Conservation (phyloP, 495 filamentous ascomycete genomes). For the Hyaloscypha bicolor region DNA sequence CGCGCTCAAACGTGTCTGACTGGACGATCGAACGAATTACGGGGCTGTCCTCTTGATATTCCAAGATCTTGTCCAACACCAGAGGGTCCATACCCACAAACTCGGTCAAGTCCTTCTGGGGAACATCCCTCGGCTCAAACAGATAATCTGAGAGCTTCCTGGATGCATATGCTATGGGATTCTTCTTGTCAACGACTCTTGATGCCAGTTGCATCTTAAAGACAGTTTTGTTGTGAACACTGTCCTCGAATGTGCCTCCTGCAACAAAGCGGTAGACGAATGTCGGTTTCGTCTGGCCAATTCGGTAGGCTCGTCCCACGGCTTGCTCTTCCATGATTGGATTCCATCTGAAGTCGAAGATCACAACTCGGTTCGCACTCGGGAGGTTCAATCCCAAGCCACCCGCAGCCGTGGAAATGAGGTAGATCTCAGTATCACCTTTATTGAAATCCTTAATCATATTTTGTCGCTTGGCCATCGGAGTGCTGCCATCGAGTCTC, state of each 20-base stretch:
- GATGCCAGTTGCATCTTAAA: constrained; percentile 81
- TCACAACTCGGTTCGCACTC: constrained; percentile 84
- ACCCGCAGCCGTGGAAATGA: constrained; percentile 84
- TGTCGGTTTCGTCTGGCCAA: constrained; percentile 82
- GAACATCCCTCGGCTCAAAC: constrained; percentile 53
- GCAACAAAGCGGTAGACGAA: constrained; percentile 85
- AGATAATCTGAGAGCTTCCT: constrained; percentile 57
- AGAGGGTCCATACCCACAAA: constrained; percentile 63
- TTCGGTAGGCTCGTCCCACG: constrained; percentile 81
- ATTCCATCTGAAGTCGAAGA: constrained; percentile 84
- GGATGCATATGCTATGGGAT: constrained; percentile 58
- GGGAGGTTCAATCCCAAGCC: constrained; percentile 81
- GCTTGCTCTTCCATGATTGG: constrained; percentile 86
- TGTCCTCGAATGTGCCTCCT: constrained; percentile 79
- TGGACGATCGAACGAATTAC: constrained; percentile 56
- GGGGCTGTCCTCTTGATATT: constrained; percentile 25
- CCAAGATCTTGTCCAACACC: constrained; percentile 71
- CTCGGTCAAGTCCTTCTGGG: constrained; percentile 51
- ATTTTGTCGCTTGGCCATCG: constrained; percentile 55
- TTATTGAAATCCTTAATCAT: constrained; percentile 68
- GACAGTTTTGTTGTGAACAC: constrained; percentile 66
- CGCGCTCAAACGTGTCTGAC: constrained; percentile 59
- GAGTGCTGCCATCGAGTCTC: constrained; percentile 68
- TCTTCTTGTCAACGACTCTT: constrained; percentile 83
- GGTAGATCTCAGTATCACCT: constrained; percentile 54